Evolutionary conservation across 495 filamentous ascomycete genomes (phyloP).

Genomic region (Tuber magnatum): DNA sequence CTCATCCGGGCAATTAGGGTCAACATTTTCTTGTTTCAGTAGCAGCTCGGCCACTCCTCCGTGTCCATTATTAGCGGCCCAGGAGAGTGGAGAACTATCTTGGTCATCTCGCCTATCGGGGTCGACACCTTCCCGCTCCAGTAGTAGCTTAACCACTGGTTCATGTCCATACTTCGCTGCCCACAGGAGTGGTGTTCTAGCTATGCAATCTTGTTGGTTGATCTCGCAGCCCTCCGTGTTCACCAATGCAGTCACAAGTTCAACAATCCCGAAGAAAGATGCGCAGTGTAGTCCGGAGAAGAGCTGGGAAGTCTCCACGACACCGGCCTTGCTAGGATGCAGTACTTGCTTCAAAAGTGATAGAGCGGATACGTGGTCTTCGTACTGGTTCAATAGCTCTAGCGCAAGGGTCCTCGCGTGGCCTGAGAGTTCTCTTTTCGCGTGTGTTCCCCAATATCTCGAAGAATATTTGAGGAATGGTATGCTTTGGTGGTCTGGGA

Average conservation of each 20-base stretch:
- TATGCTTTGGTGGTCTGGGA: not conserved
- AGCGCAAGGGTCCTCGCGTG: not conserved
- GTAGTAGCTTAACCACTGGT: not conserved
- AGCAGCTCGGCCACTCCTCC: not conserved
- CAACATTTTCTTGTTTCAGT: no score
- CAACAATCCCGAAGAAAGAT: not conserved
- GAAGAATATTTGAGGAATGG: not conserved
- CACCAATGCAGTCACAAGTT: not conserved
- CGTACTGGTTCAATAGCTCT: not conserved
- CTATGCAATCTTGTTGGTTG: not conserved
- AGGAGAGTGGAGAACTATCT: no score
- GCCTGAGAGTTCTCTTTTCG: not conserved
- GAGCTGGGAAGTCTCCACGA: not conserved
- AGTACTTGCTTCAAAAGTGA: not conserved
- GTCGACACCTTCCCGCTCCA: not conserved
- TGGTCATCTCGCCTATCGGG: no score
- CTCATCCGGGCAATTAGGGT: no score
- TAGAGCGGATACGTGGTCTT: not conserved
- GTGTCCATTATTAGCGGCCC: no score
- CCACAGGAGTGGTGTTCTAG: not conserved
- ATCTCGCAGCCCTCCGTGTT: not conserved
- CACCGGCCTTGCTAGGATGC: not conserved
- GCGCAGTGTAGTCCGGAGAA: not conserved
- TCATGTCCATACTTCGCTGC: not conserved
- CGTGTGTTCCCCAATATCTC: not conserved